Base-by-base conservation (phyloP, 495 filamentous ascomycete species). In the Penicillium mononematosum region DNA sequence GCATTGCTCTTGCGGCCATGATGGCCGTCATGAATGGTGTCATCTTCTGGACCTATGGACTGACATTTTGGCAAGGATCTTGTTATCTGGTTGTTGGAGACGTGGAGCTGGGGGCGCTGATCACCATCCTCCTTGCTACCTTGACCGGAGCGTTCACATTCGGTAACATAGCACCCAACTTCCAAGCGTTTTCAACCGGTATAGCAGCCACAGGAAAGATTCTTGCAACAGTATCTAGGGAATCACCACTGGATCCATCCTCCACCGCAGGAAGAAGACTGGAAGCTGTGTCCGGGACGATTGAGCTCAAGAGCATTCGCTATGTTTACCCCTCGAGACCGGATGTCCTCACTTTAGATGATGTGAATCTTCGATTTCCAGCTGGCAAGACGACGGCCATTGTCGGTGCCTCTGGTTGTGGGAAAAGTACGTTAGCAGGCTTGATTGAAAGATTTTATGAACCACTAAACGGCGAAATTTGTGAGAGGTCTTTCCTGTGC, bases 121-220 rank as follows among this genome's bases (percentile, higher is more conserved):
- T 36, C 1, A 55, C 59, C 5, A 43, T 43, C 10, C 17, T 43
- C 7, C 41, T 43, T 43, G 41, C 41, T 43, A 17, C n/a, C 1
- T 10, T 43, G 41, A 43, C 41, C 10, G 41, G 41, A 10, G 41
- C 41, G 1, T 43, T 43, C 41, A 43, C 41, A 3, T 43, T 43
- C 10, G 41, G 41, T 43, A 43, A 43, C 41, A 43, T 43, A 43
- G 41, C 41, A 43, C 41, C 41, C 6, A 43, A 43, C 10, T 43
- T 43, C 17, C 41, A 43, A 43, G 41, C 41, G 4, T 43, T 43
- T 43, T 7, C 41, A 43, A 20, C 41, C 8, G 41, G 41, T 36
- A 5, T 36, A 2, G 34, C 34, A 16, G 34, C 34, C 14, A 36
- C 34, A 16, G 34, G 34, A 10, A 43, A 43, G 41, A 43, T 43